Evolutionary conservation across 345 rosid genomes (phyloP), one percentile per base, ranked within the genome.

Genomic region (Raphanus sativus): DNA sequence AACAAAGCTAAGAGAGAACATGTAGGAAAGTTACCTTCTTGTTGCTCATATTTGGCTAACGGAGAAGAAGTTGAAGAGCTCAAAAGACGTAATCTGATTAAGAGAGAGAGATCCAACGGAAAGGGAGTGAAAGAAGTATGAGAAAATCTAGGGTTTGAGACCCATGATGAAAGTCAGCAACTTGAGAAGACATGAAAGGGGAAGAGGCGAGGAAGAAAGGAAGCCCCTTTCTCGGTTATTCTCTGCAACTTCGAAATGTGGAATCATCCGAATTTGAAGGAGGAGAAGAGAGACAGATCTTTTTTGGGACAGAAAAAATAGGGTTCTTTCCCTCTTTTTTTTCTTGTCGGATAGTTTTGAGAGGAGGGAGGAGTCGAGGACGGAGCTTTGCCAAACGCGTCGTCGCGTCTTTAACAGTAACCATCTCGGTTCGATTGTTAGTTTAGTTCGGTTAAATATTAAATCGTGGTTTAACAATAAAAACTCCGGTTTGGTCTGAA

Each of bases 151-250:
- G 83, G 87, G 84, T 62, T 83, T 77, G 89, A 74, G 74, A 85
- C 87, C 86, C 89, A 48, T 83, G 77, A 86, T 81, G 72, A 81
- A 83, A 73, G 70, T 76, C 64, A 81, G 64, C 65, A 86, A 86
- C 55, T 76, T 91, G 83, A 94, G 96, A 88, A 94, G 96, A 91
- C 98, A 91, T 94, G 94, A 88, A 91, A 87, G n/a, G 58, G 68
- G 79, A 34, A 62, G 82, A 74, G 48, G 62, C 58, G 42, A 69
- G 62, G 59, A 73, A 45, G 69, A 63, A 69, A 69, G 54, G 70
- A 1, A 75, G 81, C 79, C 77, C 86, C 83, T 85, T 84, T 87
- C 71, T 60, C 56, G 80, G 59, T 68, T 80, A 82, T 77, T n/a
- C n/a, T n/a, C n/a, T n/a, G n/a, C n/a, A n/a, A n/a, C n/a, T n/a